Evolutionary conservation across 106 monocot species (phyloP).

Genomic region (Phalaenopsis equestris): DNA sequence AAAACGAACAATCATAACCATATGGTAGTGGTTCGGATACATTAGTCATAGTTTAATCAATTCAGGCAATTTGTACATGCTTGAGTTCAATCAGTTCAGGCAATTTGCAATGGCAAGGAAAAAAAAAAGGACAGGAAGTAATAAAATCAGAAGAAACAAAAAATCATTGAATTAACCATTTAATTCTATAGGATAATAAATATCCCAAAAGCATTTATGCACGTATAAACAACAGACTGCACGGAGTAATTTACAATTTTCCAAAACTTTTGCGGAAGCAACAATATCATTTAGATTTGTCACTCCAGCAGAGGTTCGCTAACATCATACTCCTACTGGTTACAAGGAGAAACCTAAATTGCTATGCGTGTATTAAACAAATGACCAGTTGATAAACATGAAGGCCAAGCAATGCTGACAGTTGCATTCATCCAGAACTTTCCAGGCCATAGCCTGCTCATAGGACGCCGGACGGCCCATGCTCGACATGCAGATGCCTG

Average conservation of each 20-base stretch:
- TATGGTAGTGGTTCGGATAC: too few species aligned
- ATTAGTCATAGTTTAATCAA: too few species aligned
- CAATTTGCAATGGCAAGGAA: too few species aligned
- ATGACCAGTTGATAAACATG: conserved; percentile 89
- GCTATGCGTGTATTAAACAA: conserved; percentile 29
- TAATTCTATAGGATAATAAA: neutral
- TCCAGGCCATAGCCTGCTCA: conserved; percentile 87
- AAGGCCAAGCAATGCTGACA: conserved; percentile 77
- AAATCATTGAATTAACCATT: neutral
- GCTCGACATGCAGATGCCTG: conserved; percentile 75
- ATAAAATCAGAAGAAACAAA: neutral
- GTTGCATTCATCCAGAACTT: conserved; percentile 66
- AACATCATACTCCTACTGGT: neutral
- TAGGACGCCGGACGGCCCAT: conserved; percentile 90
- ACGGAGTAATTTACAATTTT: neutral
- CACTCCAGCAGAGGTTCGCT: neutral
- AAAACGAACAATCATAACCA: too few species aligned
- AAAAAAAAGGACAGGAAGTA: too few species aligned
- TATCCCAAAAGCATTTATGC: neutral
- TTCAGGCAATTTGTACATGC: too few species aligned
- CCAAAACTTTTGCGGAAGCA: neutral
- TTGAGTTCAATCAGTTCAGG: too few species aligned
- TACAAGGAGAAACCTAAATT: neutral
- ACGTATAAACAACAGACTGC: neutral
- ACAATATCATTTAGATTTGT: neutral